These are phyloP conservation scores for Stephanodiscus minutulus DNA, from an alignment of 108 stramenopile species.

Conservation along the genomic window DNA sequence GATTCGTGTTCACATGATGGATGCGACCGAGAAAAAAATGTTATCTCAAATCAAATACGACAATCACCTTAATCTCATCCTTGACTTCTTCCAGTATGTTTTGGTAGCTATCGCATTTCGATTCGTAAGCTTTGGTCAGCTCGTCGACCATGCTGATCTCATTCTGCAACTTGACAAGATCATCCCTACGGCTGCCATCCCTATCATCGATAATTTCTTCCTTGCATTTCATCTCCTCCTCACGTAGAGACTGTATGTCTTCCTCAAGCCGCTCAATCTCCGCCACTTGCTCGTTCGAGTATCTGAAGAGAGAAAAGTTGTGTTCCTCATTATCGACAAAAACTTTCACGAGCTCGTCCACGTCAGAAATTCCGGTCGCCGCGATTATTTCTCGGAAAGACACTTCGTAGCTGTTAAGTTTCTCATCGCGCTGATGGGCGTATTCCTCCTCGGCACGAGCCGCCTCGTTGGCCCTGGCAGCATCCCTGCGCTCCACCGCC, in stretches of 20 bases:
- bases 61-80: slow-evolving; percentile 57
- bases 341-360: slow-evolving; percentile 63
- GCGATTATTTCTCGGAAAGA: slow-evolving; percentile 77
- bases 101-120: slow-evolving; percentile 54
- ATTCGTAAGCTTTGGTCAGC: slow-evolving; percentile 65
- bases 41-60: background rate
- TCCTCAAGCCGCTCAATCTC: slow-evolving; percentile 77
- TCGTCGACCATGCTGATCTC: slow-evolving; percentile 58
- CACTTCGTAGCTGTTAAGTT: slow-evolving; percentile 80
- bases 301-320: slow-evolving; percentile 76
- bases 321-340: slow-evolving; percentile 80
- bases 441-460: slow-evolving; percentile 41
- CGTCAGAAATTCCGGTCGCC: slow-evolving; percentile 68
- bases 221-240: slow-evolving; percentile 54
- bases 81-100: slow-evolving; percentile 67
- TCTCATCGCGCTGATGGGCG: slow-evolving; percentile 51
- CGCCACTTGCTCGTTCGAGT: slow-evolving; percentile 70
- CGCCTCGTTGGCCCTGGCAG: slow-evolving; percentile 33
- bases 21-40: background rate
- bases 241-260: slow-evolving; percentile 49
- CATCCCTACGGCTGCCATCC: slow-evolving; percentile 57
- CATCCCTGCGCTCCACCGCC: slow-evolving; percentile 29
- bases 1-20: background rate
- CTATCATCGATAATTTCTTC: slow-evolving; percentile 53
- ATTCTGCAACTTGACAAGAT: slow-evolving; percentile 66